These are phyloP conservation scores for Primulina eburnea DNA, from an alignment of 257 asterid species.

Conservation along the genomic window DNA sequence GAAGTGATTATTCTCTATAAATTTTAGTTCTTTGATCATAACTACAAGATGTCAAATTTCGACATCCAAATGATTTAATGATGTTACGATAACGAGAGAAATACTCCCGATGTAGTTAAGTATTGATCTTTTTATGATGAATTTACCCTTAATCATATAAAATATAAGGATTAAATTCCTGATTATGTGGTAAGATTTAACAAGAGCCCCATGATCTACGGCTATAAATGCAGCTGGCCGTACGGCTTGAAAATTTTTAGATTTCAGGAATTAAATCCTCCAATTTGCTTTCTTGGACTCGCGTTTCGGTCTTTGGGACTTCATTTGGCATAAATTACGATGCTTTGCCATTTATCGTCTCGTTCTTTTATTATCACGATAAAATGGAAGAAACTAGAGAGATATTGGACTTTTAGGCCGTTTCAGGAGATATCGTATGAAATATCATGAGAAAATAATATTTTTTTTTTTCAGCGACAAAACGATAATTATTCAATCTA, in stretches of 20 bases:
- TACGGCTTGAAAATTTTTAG: slow-evolving; percentile 28
- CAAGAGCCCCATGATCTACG: slow-evolving; percentile 11
- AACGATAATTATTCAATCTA: no score
- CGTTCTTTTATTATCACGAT: slow-evolving; percentile 8
- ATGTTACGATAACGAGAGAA: no score
- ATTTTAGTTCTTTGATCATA: no score
- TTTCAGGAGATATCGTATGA: neutral
- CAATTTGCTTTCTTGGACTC: slow-evolving; percentile 25
- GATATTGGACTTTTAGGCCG: neutral
- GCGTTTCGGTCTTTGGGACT: slow-evolving; percentile 20
- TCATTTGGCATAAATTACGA: slow-evolving; percentile 20
- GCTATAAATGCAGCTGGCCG: slow-evolving; percentile 19
- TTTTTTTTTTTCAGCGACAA: no score
- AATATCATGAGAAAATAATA: no score
- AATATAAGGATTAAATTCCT: no score
- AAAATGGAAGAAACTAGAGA: neutral
- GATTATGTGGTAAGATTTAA: neutral
- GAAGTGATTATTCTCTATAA: no score
- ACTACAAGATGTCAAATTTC: no score
- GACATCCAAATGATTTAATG: no score
- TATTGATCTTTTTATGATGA: no score
- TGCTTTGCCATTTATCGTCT: slow-evolving; percentile 14
- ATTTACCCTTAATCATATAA: no score
- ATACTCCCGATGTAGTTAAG: no score
- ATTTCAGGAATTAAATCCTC: neutral